Conservation (phyloP, 345 rosid species). For the Erucastrum elatum region DNA sequence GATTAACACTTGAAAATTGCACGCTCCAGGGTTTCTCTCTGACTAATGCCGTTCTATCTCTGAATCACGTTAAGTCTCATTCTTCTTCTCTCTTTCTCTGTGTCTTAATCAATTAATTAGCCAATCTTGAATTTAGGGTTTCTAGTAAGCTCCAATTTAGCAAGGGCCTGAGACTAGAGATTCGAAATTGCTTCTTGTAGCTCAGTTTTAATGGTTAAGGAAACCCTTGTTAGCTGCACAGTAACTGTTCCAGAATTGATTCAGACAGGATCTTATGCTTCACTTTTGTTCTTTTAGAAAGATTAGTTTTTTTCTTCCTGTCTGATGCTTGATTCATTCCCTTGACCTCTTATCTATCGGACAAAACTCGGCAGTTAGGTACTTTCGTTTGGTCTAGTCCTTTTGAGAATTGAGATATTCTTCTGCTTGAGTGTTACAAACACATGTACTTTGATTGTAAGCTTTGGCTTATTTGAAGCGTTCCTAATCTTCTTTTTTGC, state of each 20-base stretch:
- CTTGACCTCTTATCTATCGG: slow-evolving; percentile 1
- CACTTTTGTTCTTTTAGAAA: slow-evolving; percentile 7
- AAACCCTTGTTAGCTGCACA: slow-evolving; percentile 2
- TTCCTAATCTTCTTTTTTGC: not conserved
- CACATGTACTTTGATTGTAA: not conserved
- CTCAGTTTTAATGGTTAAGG: not conserved
- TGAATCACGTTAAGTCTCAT: not conserved
- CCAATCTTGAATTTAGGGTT: slow-evolving; percentile 17
- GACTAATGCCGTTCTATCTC: not conserved
- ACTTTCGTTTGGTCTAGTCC: not conserved
- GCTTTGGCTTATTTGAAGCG: too few species aligned
- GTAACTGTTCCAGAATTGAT: slow-evolving; percentile 10
- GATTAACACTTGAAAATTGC: not conserved
- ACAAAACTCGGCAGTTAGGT: not conserved
- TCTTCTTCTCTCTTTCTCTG: not conserved
- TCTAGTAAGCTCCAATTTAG: slow-evolving; percentile 1
- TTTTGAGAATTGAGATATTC: not conserved
- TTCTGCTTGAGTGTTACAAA: slow-evolving; percentile 9
- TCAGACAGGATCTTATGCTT: slow-evolving; percentile 6
- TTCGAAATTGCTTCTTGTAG: not conserved
- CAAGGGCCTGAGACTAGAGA: slow-evolving; percentile 2
- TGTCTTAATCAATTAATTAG: not conserved
- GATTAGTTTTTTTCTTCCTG: not conserved
- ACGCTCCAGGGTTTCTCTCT: slow-evolving; percentile 28
- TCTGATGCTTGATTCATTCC: not conserved